A percentile compares a stretch with the other conserved stretches of the same genome.
Conservation (phyloP, 805 yeast species). For the Ogataea pilisensis region DNA sequence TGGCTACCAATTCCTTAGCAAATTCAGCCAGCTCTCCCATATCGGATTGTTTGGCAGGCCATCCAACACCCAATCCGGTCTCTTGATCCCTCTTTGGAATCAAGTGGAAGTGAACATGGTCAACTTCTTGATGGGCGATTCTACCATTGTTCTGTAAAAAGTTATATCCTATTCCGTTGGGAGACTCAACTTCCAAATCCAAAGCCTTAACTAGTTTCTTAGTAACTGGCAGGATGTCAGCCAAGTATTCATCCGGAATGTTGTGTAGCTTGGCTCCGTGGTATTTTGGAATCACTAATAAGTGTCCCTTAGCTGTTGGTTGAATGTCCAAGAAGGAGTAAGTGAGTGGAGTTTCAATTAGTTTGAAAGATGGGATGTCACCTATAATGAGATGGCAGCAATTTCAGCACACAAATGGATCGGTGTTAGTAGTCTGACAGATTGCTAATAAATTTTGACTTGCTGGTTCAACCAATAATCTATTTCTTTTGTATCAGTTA, state of each 20-base stretch:
- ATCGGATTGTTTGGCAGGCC: slow-evolving; percentile 88
- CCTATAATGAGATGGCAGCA: slow-evolving; percentile 52
- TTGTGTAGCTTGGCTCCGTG: slow-evolving; percentile 93
- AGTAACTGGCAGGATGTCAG: slow-evolving; percentile 83
- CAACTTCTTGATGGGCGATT: slow-evolving; percentile 93
- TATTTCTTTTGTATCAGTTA: too few relatives aligned
- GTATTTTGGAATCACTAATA: slow-evolving; percentile 84
- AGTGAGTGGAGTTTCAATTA: slow-evolving; percentile 77
- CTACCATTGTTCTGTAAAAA: slow-evolving; percentile 89
- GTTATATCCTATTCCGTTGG: slow-evolving; percentile 76
- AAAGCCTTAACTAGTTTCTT: slow-evolving; percentile 78
- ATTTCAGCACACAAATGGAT: neutral
- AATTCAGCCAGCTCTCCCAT: slow-evolving; percentile 64
- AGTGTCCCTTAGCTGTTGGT: slow-evolving; percentile 87
- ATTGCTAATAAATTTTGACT: too few relatives aligned
- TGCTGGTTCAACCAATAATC: too few relatives aligned
- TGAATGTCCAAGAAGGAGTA: slow-evolving; percentile 90
- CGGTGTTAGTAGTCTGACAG: neutral
- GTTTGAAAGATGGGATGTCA: slow-evolving; percentile 90
- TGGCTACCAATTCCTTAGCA: slow-evolving; percentile 56
- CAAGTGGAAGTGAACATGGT: slow-evolving; percentile 94
- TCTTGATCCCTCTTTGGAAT: slow-evolving; percentile 78
- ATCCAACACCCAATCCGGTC: slow-evolving; percentile 81
- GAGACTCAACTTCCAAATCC: slow-evolving; percentile 58
- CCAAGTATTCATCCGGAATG: slow-evolving; percentile 84